Base-by-base conservation (phyloP, 345 rosid genomes). In the Eucalyptus cloeziana region DNA sequence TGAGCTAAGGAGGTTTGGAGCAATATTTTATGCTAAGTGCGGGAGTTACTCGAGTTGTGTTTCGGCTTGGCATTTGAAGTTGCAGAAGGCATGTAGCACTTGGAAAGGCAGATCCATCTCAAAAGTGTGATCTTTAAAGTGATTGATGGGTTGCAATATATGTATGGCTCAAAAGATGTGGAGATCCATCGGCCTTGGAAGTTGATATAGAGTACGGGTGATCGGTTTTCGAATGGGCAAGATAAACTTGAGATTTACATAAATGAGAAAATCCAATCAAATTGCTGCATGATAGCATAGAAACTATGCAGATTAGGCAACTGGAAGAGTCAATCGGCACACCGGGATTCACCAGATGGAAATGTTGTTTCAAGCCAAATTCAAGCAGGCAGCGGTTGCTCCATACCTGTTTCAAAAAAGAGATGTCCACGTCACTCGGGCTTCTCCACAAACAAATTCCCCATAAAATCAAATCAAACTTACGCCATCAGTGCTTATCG, bases 371-470 rank as follows among this genome's bases (percentile, higher is more conserved):
- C 33, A 27, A 52, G 24, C 69, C n/a, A 11, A 52, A 87, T 91
- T 95, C 89, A 97, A 56, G 98, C 98, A 44, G 96, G 93, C 93
- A 96, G 86, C 12, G 97, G 97, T 89, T 96, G 95, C 93, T 95
- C 97, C 94, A 94, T 51, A 89, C 92, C 99, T 96, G 97, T 92
- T 86, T 56, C 86, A 31, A 19, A 12, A n/a, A 49, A 44, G 88
- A 88, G 24, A 69, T 33, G 80, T 69, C 22, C 33, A 94, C 98
- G 22, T 96, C 98, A 10, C 94, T 98, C 95, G 13, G 98, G 98
- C 92, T 94, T 97, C 96, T 98, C 95, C 93, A 94, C 98, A 87
- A 97, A 95, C 89, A 97, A 25, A 90, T 98, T 98, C 89, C 99
- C 99, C 98, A 98, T 97, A 85, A 62, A 52, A 49, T 47, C 54